Base-by-base conservation (phyloP, 352 stramenopile genomes). In the Pythium aristosporum region DNA sequence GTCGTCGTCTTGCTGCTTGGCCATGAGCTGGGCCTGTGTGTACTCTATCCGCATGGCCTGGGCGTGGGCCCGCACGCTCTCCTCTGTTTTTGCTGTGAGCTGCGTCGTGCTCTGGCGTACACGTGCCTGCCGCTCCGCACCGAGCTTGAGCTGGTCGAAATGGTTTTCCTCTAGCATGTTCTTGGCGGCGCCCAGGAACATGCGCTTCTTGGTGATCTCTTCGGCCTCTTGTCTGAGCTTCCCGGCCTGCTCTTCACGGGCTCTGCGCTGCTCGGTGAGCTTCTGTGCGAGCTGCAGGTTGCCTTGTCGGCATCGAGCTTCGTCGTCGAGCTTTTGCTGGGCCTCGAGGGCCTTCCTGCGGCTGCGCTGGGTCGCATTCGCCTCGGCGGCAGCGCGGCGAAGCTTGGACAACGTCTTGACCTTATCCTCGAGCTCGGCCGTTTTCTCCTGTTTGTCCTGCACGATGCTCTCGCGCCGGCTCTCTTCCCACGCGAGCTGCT, bases 161-260 rank as follows among this genome's bases (percentile, higher is more conserved):
- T 91, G 82, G 41, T 80, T 89, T 61, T 91, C 83, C 51, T 96
- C 86, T 5, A 94, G 70, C 74, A 93, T 79, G 47, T 75, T 87
- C 69, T 94, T 94, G 20, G 88, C 88, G 0, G 88, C 88, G n/a
- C 86, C 88, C 8, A 96, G 77, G 63, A 96, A 96, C 75, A 88
- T 71, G 8, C 85, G 69, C 67, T 90, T 76, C n/a, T 89, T 92
- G 5, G 80, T 76, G 8, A 92, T 69, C 53, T 89, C 77, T 11
- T 89, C 75, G 0, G 80, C 77, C 61, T 91, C 80, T 18, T 81
- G 57, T 32, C 79, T 69, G 23, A 94, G 72, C 7, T 74, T 69
- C 34, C 74, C 74, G 2, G 69, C 77, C 57, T 93, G 74, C 21
- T 72, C 62, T 41, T 87, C 74, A 3, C 84, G 79, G 15, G 75